Percentiles rank a stretch among this genome's conserved stretches.
phyloP scores from a whole-genome alignment of 2,329 filamentous ascomycete genomes.

The Graphiopsis chlorocephala region DNA sequence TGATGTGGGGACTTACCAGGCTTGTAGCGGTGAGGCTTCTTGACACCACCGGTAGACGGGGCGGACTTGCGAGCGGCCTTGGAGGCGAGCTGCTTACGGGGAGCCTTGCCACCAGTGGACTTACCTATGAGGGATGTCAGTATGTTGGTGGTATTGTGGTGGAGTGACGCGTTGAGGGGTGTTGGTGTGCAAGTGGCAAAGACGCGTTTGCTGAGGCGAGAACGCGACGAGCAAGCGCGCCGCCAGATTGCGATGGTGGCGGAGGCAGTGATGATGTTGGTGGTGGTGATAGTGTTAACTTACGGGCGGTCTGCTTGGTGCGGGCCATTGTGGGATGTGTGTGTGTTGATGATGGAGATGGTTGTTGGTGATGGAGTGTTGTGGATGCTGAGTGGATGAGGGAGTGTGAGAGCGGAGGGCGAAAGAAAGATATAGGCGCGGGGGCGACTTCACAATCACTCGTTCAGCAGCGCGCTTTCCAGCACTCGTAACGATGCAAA shows the following conservation, averaged over 20 bases:
- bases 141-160: constrained; percentile 20
- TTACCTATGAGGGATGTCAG: constrained; percentile 57
- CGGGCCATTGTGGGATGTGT: constrained; percentile 46
- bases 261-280: constrained; percentile 64
- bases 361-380: constrained; percentile 17
- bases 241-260: constrained; percentile 60
- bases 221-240: constrained; percentile 19
- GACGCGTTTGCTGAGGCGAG: constrained; percentile 18
- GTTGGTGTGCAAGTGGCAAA: constrained; percentile 20
- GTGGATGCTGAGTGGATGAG: constrained; percentile 17
- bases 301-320: constrained; percentile 57
- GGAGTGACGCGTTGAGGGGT: constrained; percentile 5
- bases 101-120: constrained; percentile 70
- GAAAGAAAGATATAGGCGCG: constrained; percentile 18
- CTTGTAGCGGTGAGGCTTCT: constrained; percentile 57
- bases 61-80: constrained; percentile 99
- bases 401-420: constrained; percentile 1
- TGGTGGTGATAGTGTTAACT: constrained; percentile 35
- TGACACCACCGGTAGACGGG: constrained; percentile 78
- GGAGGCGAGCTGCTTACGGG: constrained; percentile 95
- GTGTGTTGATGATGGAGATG: constrained; percentile 25
- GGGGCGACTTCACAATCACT: constrained; percentile 18
- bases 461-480: constrained; percentile 10
- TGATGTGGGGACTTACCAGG: constrained; percentile 38
- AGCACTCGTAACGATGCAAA: constrained; percentile 18